phyloP scores from a whole-genome alignment of 129 eudicot species.

The Helichrysum umbraculigerum region DNA sequence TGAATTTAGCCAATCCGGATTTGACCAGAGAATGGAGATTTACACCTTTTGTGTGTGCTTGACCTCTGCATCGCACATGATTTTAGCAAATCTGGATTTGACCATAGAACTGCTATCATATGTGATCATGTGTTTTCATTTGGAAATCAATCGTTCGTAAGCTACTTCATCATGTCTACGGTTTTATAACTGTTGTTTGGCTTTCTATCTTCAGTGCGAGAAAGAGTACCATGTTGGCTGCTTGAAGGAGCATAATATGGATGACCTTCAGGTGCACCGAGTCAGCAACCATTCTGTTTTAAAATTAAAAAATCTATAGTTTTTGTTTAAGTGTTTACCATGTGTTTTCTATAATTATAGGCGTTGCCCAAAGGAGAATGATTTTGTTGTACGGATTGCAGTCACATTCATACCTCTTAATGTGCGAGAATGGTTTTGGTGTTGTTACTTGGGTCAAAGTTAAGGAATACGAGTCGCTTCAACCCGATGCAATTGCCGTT shows the following conservation, averaged over 20 bases:
- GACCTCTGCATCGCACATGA: constrained; percentile 59
- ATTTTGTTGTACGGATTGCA: constrained; percentile 72
- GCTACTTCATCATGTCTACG: constrained; percentile 6
- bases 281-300: background rate
- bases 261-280: constrained; percentile 50
- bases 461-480: too few species aligned
- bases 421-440: too few species aligned
- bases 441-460: too few species aligned
- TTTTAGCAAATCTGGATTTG: constrained; percentile 60
- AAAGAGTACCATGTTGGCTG: constrained; percentile 92
- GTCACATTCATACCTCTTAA: constrained; percentile 42
- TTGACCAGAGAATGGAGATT: constrained; percentile 40
- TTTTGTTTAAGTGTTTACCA: background rate
- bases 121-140: constrained; percentile 78
- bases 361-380: constrained; percentile 73
- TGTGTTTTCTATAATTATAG: constrained; percentile 35
- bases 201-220: constrained; percentile 63
- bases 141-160: background rate
- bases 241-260: constrained; percentile 63
- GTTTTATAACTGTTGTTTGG: constrained; percentile 8
- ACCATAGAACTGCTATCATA: constrained; percentile 71
- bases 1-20: constrained; percentile 62
- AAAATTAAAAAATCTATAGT: background rate
- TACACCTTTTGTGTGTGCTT: constrained; percentile 4
- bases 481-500: too few species aligned